Evolutionary conservation across 768 basidiomycete species (phyloP), one percentile per base, ranked within the genome.

Genomic region (Phanerochaete sordida): DNA sequence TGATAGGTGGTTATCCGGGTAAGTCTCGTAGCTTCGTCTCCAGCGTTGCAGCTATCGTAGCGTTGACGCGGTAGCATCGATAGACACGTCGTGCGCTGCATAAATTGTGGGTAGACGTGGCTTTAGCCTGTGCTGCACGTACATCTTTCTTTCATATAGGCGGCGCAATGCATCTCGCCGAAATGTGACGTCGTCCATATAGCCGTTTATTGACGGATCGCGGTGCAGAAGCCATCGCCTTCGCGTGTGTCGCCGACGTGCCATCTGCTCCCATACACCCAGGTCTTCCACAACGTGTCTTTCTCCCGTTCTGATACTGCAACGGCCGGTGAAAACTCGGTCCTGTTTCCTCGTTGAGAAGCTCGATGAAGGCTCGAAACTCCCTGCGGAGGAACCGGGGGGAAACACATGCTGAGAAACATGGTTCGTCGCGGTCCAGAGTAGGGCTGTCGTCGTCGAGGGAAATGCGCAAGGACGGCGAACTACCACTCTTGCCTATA

Each of bases 251-350:
- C 7, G 24, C 47, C 47, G 23, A 24, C 19, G 44, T 26, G 19
- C 27, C 47, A 48, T 48, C 19, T 33, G 51, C 35, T 53, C 8
- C 51, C n/a, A n/a, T 33, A 53, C 51, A 23, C n/a, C 21, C 30
- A 6, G 23, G 7, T 53, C 35, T 53, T 53, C 51, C 51, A 9
- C 8, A 55, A 39, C 54, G 49, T n/a, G 58, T 39, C 11, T 28
- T 52, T 31, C 30, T n/a, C 23, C 28, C 43, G n/a, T 55, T 53
- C 37, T 51, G 48, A 53, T 57, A 57, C 47, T 57, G 45, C 39
- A 48, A 58, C 45, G 35, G 27, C 39, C 61, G 61, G 61, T 62
- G 61, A 62, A 62, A 50, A 43, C 51, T 62, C 61, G 61, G 61
- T 53, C 28, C 19, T 2, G 56, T 47, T 44, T 37, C 48, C 27